Conservation (phyloP, 23 red algal species). For the Agarophyton chilense region DNA sequence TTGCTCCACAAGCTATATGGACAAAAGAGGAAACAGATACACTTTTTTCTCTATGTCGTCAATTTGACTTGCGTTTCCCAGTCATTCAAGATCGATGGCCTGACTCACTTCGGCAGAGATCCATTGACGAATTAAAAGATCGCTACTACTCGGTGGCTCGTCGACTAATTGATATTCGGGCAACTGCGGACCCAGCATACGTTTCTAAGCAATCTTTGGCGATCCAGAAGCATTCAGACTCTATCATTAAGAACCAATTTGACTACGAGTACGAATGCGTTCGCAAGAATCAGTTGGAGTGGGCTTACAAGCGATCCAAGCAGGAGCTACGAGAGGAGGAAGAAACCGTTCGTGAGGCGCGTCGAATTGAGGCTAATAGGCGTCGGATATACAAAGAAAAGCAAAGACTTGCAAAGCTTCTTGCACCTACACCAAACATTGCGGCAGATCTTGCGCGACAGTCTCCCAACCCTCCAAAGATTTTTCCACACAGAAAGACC, state of each 20-base stretch:
- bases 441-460: slow-evolving; percentile 33
- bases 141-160: slow-evolving; percentile 90
- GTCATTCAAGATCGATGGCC: slow-evolving; percentile 96
- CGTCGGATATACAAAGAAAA: slow-evolving; percentile 79
- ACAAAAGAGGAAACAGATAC: slow-evolving; percentile 86
- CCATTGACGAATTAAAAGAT: slow-evolving; percentile 90
- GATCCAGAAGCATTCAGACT: slow-evolving; percentile 79
- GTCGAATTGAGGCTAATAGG: slow-evolving; percentile 78
- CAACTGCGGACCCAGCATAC: not conserved
- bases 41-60: slow-evolving; percentile 71
- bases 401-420: slow-evolving; percentile 80
- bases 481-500: slow-evolving; percentile 78
- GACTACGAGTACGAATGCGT: slow-evolving; percentile 96
- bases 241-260: slow-evolving; percentile 90
- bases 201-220: slow-evolving; percentile 32
- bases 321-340: slow-evolving; percentile 88
- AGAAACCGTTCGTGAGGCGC: slow-evolving; percentile 78
- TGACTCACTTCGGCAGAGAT: slow-evolving; percentile 24
- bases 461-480: slow-evolving; percentile 31
- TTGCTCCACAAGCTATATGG: slow-evolving; percentile 69
- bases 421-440: slow-evolving; percentile 34
- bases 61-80: slow-evolving; percentile 81
- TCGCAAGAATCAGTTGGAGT: slow-evolving; percentile 91
- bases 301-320: slow-evolving; percentile 65
- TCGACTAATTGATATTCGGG: slow-evolving; percentile 68